Evolutionary conservation across 2,329 filamentous ascomycete species (phyloP).

Genomic region (Aspergillus neotritici): DNA sequence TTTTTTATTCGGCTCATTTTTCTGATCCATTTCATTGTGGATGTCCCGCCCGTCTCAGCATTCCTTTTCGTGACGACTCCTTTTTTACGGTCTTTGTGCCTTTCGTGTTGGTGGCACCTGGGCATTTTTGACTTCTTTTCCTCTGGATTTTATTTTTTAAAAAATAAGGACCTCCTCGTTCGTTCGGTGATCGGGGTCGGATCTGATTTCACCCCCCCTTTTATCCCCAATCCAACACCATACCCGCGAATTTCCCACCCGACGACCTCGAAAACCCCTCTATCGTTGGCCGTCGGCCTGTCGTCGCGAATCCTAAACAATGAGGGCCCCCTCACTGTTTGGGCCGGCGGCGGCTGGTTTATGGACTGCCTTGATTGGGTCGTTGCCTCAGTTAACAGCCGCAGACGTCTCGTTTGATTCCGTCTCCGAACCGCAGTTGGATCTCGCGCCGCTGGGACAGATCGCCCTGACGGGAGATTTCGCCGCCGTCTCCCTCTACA

Average conservation of each 20-base stretch:
- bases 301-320: constrained; percentile 38
- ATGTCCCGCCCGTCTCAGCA: constrained; percentile 10
- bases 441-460: constrained; percentile 70
- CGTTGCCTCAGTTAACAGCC: constrained; percentile 17
- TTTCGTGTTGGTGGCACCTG: constrained; percentile 11
- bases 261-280: constrained; percentile 5
- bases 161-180: neutral
- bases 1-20: constrained; percentile 9
- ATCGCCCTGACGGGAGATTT: constrained; percentile 87
- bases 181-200: neutral
- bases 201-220: constrained; percentile 12
- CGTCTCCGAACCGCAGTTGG: constrained; percentile 47
- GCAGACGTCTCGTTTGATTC: constrained; percentile 33
- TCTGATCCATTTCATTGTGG: neutral
- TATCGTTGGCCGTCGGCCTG: constrained; percentile 18
- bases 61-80: constrained; percentile 15
- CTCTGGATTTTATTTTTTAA: constrained; percentile 3
- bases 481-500: constrained; percentile 81
- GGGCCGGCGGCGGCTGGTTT: constrained; percentile 40
- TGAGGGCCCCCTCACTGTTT: constrained; percentile 43
- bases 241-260: constrained; percentile 5
- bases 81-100: constrained; percentile 8
- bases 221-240: constrained; percentile 7
- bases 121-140: constrained; percentile 7
- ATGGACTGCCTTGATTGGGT: constrained; percentile 26